Percentiles rank a stretch among this genome's conserved stretches.
Evolutionary conservation across 2,329 filamentous ascomycete species (phyloP).

Genomic region (Colletotrichum filicis): DNA sequence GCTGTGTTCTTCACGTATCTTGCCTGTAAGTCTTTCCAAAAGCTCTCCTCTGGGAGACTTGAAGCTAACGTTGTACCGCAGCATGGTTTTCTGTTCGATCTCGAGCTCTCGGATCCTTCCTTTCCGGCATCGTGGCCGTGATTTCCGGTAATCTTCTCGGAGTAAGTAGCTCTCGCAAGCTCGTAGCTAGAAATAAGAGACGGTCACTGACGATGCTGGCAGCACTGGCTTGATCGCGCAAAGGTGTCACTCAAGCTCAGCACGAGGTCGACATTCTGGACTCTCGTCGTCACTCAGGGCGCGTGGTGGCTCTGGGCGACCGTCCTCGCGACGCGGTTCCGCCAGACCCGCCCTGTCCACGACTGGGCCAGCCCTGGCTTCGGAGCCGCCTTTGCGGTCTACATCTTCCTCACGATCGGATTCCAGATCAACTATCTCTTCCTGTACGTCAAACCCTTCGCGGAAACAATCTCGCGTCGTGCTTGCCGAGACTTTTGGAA

Average conservation of each 20-base stretch:
- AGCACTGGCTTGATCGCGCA: constrained; percentile 69
- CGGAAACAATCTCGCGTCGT: no score
- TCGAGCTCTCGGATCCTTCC: constrained; percentile 75
- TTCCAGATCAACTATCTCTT: constrained; percentile 83
- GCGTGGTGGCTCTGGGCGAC: constrained; percentile 81
- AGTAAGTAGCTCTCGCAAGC: constrained; percentile 45
- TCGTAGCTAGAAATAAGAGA: not conserved
- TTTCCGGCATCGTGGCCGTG: constrained; percentile 75
- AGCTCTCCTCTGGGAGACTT: constrained; percentile 27
- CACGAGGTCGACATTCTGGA: constrained; percentile 64
- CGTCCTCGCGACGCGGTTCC: constrained; percentile 71
- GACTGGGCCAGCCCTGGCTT: constrained; percentile 76
- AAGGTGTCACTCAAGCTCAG: constrained; percentile 64
- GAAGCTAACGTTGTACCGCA: constrained; percentile 9
- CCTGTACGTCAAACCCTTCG: constrained; percentile 52
- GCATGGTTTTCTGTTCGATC: constrained; percentile 78
- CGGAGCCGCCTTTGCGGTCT: constrained; percentile 73
- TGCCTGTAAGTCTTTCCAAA: constrained; percentile 46
- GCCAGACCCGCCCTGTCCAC: constrained; percentile 65
- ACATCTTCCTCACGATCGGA: constrained; percentile 72
- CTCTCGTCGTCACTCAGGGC: constrained; percentile 68
- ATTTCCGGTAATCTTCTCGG: constrained; percentile 74
- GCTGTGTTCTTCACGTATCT: constrained; percentile 79
- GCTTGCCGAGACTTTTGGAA: no score
- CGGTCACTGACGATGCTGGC: constrained; percentile 22